A percentile compares a stretch with the other conserved stretches of the same genome.
Evolutionary conservation across 495 filamentous ascomycete species (phyloP).

Genomic region (Talaromyces adpressus): DNA sequence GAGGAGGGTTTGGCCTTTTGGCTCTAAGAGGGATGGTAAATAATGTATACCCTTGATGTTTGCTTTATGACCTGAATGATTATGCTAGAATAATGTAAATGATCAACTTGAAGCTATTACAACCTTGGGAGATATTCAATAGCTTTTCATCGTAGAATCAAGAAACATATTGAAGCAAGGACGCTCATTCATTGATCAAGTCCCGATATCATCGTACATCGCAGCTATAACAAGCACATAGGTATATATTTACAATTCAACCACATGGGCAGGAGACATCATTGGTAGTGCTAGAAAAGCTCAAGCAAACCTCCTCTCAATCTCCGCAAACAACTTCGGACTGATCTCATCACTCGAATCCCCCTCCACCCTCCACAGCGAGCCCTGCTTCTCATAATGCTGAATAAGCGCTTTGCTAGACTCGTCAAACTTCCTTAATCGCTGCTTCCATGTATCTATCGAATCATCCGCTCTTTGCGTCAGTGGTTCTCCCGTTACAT

Average conservation of each 20-base stretch:
- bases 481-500: slow-evolving; percentile 83
- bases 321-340: slow-evolving; percentile 72
- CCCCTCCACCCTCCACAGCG: slow-evolving; percentile 81
- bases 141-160: background rate
- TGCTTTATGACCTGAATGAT: slow-evolving; percentile 8
- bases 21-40: background rate
- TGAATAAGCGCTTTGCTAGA: slow-evolving; percentile 78
- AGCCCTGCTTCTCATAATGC: slow-evolving; percentile 80
- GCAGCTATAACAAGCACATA: background rate
- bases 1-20: background rate
- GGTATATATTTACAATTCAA: slow-evolving; percentile 10
- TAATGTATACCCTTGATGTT: background rate
- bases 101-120: background rate
- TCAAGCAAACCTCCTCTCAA: slow-evolving; percentile 63
- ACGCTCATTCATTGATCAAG: background rate
- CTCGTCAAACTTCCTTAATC: slow-evolving; percentile 78
- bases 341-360: slow-evolving; percentile 90
- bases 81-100: slow-evolving; percentile 8
- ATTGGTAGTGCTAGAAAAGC: no score
- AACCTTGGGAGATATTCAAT: background rate
- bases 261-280: slow-evolving; percentile 11
- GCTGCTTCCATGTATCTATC: slow-evolving; percentile 73
- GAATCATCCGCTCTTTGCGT: slow-evolving; percentile 79
- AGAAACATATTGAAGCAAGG: background rate
- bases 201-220: background rate